Base-by-base conservation (phyloP, 306 rosid genomes). In the Cucumis hystrix region DNA sequence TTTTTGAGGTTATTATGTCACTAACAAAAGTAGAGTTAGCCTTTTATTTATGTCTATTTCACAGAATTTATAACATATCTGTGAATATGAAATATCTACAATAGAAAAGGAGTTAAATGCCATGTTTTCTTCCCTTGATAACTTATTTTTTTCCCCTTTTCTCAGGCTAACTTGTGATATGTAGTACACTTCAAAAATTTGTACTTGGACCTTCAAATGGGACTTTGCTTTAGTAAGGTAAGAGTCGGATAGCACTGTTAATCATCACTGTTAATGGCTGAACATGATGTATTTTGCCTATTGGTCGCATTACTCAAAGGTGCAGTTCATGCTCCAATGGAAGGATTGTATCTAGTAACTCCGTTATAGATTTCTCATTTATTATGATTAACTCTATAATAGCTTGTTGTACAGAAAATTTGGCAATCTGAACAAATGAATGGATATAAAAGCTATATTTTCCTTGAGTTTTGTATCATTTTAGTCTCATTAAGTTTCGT, bases 211-310 rank as follows among this genome's bases (percentile, higher is more conserved):
- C 72, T 54, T 58, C 81, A 83, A 81, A 95, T 95, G 98, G 98
- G 98, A 83, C 76, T 79, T 79, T 95, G 97, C 52, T 10, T 67
- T 60, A 55, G 78, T 81, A 90, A 89, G 97, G 98, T 95, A 18
- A 77, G 91, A 57, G 71, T 47, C 62, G 35, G 51, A 49, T 60
- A 43, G 35, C 39, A 23, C 8, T 12, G 77, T 67, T 35, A 77
- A 21, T 49, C 10, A 39, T 28, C 39, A 23, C 8, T 12, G 77
- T 67, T 35, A 77, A 21, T 49, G n/a, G n/a, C n/a, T n/a, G n/a
- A n/a, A n/a, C n/a, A n/a, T n/a, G n/a, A n/a, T n/a, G n/a, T n/a
- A n/a, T n/a, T n/a, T n/a, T n/a, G n/a, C n/a, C n/a, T n/a, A n/a
- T n/a, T n/a, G n/a, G n/a, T n/a, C n/a, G n/a, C n/a, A n/a, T n/a